Percentiles rank a stretch among this genome's conserved stretches.
phyloP scores from a whole-genome alignment of 2,329 filamentous ascomycete genomes.

The Sarocladium brachiariae region DNA sequence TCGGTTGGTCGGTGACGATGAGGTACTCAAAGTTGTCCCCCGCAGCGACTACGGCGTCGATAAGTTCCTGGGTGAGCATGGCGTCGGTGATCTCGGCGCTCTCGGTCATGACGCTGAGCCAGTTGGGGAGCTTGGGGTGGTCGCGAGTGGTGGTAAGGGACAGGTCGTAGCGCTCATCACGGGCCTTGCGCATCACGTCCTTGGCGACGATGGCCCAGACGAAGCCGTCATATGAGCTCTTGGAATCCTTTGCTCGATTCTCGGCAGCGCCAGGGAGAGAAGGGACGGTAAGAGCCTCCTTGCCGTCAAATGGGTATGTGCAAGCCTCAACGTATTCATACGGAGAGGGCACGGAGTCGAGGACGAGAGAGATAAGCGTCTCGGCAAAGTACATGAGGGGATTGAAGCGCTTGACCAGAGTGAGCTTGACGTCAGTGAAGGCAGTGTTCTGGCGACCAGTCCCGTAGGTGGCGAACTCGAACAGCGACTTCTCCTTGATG shows the following conservation, averaged over 20 bases:
- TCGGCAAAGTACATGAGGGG: conserved; percentile 60
- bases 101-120: conserved; percentile 94
- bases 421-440: conserved; percentile 80
- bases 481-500: conserved; percentile 79
- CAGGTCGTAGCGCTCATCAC: conserved; percentile 90
- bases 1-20: conserved; percentile 82
- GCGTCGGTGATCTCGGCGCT: conserved; percentile 88
- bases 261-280: conserved; percentile 53
- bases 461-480: conserved; percentile 81
- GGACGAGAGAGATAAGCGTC: conserved; percentile 62
- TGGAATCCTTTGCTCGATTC: conserved; percentile 45
- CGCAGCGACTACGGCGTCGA: conserved; percentile 69
- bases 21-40: conserved; percentile 86
- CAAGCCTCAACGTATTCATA: conserved; percentile 69
- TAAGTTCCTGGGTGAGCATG: conserved; percentile 80
- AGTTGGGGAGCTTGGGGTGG: conserved; percentile 77
- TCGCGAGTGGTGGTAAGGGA: conserved; percentile 93
- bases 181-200: conserved; percentile 80
- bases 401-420: conserved; percentile 81
- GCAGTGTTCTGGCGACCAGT: conserved; percentile 90
- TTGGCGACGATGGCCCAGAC: conserved; percentile 97
- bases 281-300: conserved; percentile 72
- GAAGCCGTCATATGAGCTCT: conserved; percentile 77
- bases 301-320: conserved; percentile 86
- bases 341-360: conserved; percentile 46